Evolutionary conservation across 169 alveolate species (phyloP).

Genomic region (Plasmodium coatneyi): DNA sequence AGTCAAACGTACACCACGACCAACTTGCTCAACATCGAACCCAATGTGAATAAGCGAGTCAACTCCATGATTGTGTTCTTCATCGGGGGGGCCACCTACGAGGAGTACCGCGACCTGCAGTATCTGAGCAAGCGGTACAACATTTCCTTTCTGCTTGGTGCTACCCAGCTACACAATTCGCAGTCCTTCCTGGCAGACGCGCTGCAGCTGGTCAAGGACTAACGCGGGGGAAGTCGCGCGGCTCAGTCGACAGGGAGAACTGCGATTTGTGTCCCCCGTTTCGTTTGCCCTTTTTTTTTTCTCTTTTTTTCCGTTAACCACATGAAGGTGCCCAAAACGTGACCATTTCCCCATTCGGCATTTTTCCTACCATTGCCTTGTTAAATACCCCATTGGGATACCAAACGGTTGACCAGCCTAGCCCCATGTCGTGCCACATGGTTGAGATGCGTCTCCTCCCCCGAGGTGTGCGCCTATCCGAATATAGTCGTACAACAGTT

Average conservation of each 20-base stretch:
- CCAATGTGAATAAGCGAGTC: slow-evolving; percentile 81
- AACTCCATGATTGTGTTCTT: slow-evolving; percentile 87
- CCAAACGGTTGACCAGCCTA: not conserved
- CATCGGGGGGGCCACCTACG: slow-evolving; percentile 94
- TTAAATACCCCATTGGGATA: not conserved
- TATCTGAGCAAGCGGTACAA: slow-evolving; percentile 80
- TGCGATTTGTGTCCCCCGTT: not conserved
- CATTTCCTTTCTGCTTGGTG: slow-evolving; percentile 88
- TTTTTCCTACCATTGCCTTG: not conserved
- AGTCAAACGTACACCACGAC: slow-evolving; percentile 87
- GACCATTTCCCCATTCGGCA: not conserved
- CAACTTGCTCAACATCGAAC: slow-evolving; percentile 44
- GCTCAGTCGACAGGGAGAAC: not conserved
- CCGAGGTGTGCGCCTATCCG: not conserved
- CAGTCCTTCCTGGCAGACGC: slow-evolving; percentile 78
- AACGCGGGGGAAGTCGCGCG: not conserved
- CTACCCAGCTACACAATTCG: slow-evolving; percentile 89
- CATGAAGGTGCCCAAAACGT: not conserved
- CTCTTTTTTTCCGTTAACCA: not conserved
- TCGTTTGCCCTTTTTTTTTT: not conserved
- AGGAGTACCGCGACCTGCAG: slow-evolving; percentile 92
- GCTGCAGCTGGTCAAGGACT: slow-evolving; percentile 56
- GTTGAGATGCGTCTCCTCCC: not conserved
- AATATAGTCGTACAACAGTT: not conserved
- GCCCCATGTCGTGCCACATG: not conserved